Conservation (phyloP, 441 rosid species). For the Rhodomyrtus psidioides region DNA sequence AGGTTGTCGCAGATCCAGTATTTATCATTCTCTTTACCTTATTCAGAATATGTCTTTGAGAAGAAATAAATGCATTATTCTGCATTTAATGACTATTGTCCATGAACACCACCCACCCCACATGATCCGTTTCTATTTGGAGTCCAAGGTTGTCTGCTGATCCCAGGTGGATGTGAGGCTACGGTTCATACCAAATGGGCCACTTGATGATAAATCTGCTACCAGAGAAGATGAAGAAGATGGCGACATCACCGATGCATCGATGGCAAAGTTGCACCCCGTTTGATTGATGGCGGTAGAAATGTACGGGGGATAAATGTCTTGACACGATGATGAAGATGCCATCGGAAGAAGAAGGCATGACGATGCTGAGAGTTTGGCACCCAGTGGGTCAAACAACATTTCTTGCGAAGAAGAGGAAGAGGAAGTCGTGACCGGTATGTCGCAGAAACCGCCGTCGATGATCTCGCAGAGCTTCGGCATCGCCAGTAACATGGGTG, state of each 20-base stretch:
- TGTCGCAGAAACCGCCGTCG: slow-evolving; percentile 24
- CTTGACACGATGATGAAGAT: not conserved
- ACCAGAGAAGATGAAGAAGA: slow-evolving; percentile 38
- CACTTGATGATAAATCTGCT: slow-evolving; percentile 26
- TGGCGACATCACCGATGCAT: slow-evolving; percentile 25
- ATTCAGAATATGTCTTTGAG: not conserved
- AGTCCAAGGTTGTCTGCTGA: slow-evolving; percentile 1
- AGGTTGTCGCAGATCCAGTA: not conserved
- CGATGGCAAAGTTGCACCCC: slow-evolving; percentile 54
- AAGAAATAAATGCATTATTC: not conserved
- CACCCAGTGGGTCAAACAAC: not conserved
- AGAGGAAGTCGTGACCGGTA: not conserved
- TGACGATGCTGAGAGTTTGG: not conserved
- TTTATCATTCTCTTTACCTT: not conserved
- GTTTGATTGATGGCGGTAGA: slow-evolving; percentile 18
- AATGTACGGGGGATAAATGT: slow-evolving; percentile 15
- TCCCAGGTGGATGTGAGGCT: slow-evolving; percentile 44
- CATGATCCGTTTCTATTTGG: not conserved
- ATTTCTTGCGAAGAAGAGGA: not conserved
- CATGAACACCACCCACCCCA: not conserved
- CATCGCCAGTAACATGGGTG: slow-evolving; percentile 21
- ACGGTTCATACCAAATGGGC: slow-evolving; percentile 52
- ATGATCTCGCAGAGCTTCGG: slow-evolving; percentile 51
- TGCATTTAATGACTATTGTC: not conserved
- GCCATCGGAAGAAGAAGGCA: slow-evolving; percentile 12